phyloP scores from a whole-genome alignment of 2,329 filamentous ascomycete genomes.

The Hypoxylon sp. region DNA sequence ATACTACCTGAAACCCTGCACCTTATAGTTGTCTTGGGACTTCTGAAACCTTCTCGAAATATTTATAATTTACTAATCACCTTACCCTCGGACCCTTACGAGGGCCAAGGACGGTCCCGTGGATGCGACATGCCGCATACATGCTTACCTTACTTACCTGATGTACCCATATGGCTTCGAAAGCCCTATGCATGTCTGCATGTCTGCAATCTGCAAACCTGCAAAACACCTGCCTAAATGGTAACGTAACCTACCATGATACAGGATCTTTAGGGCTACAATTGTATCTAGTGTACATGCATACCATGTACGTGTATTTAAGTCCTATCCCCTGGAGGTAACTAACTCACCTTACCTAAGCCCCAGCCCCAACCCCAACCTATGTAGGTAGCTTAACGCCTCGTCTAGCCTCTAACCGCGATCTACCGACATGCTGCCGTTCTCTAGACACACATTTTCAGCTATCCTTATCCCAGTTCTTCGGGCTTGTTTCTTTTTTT shows the following conservation, averaged over 20 bases:
- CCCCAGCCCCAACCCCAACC: constrained; percentile 3
- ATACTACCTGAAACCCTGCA: background rate
- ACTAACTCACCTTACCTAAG: constrained; percentile 2
- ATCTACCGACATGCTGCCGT: background rate
- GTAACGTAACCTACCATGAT: background rate
- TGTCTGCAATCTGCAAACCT: background rate
- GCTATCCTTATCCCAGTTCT: background rate
- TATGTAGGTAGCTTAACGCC: background rate
- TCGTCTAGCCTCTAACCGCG: background rate
- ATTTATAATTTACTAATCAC: constrained; percentile 9
- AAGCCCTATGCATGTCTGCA: background rate
- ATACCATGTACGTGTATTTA: too few species aligned
- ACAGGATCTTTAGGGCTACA: background rate
- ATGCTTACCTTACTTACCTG: too few species aligned
- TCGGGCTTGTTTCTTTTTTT: background rate
- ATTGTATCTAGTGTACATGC: too few species aligned
- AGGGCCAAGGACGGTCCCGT: background rate
- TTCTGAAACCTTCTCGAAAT: background rate
- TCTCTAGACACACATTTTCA: too few species aligned
- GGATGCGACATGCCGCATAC: too few species aligned
- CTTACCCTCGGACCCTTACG: background rate
- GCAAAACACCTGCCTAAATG: background rate
- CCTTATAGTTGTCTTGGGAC: background rate
- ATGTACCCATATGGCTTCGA: background rate
- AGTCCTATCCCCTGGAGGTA: background rate